Base-by-base conservation (phyloP, 2,329 filamentous ascomycete species). In the Aspergillus eucalypticola region DNA sequence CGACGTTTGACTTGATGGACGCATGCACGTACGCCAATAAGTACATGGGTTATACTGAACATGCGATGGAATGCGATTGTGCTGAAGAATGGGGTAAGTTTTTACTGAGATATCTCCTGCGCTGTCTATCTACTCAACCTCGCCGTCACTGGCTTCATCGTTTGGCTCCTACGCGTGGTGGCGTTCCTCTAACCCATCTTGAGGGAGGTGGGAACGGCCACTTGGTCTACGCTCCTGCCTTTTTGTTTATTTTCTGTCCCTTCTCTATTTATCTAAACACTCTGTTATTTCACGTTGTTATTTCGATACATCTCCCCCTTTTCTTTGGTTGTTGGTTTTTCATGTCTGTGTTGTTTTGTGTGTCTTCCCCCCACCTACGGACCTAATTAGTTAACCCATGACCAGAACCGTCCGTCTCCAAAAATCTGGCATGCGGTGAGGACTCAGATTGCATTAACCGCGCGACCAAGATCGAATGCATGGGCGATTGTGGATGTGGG, bases 381-480 rank as follows among this genome's bases (percentile, higher is more conserved):
- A 39, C 23, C 48, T 27, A 46, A 17, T 15, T 23, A 35, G 32
- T 29, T 63, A 60, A 62, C 42, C 19, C 29, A 17, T 56, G 2
- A 56, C 46, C 69, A 86, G 84, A 87, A 72, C 48, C 80, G 54
- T 71, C 78, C 17, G 77, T 78, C 23, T 78, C 78, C 62, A 76
- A 72, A 59, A 99, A 99, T 75, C 78, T 89, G 78, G 93, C 95
- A 53, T 99, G 95, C 76, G 94, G 91, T 66, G 93, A 97, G 70
- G 92, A 97, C 76, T 96, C 93, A 15, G 94, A 98, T 76, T 99
- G 95, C 78, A 99, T 99, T 82, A 99, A 99, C 77, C 90, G 95
- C 71, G 91, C 92, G 60, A 98, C 94, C 60, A 98, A 97, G 77
- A 96, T 98, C 86, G 95, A 99, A 79, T 99, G 95, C 75, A 84